A percentile compares a stretch with the other conserved stretches of the same genome.
Conservation (phyloP, 331 rosid genomes). For the Cydonia oblonga region DNA sequence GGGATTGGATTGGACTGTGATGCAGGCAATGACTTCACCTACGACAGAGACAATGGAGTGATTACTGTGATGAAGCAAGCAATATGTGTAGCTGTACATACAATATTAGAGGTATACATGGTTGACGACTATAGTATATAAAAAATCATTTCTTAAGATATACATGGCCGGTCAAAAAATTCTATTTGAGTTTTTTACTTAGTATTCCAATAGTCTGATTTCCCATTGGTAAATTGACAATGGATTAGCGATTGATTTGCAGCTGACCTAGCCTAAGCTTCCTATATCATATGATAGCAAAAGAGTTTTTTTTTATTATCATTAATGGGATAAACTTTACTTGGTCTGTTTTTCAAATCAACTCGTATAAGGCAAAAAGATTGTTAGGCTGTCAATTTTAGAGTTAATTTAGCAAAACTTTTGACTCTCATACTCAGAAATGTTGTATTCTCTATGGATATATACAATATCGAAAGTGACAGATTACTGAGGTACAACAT, state of each 20-base stretch:
- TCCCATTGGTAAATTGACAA: neutral
- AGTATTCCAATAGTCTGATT: neutral
- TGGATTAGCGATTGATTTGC: neutral
- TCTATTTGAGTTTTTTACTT: no score
- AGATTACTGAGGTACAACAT: neutral
- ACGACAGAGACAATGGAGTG: slow-evolving; percentile 33
- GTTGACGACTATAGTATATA: neutral
- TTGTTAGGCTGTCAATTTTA: neutral
- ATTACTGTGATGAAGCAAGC: slow-evolving; percentile 15
- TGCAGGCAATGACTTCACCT: slow-evolving; percentile 47
- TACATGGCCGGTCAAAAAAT: neutral
- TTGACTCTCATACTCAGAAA: neutral
- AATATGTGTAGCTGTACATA: neutral
- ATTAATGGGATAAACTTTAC: neutral
- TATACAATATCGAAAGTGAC: no score
- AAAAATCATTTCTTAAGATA: neutral
- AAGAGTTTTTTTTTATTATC: neutral
- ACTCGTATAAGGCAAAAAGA: neutral
- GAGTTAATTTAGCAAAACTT: neutral
- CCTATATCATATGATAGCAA: neutral
- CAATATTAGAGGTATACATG: neutral
- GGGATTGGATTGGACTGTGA: slow-evolving; percentile 13
- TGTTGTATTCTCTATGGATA: neutral
- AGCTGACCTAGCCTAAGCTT: neutral
- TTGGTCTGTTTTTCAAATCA: neutral